These are phyloP conservation scores for Bipolaris gigantea DNA, from an alignment of 2,329 filamentous ascomycete genomes.

Conservation along the genomic window DNA sequence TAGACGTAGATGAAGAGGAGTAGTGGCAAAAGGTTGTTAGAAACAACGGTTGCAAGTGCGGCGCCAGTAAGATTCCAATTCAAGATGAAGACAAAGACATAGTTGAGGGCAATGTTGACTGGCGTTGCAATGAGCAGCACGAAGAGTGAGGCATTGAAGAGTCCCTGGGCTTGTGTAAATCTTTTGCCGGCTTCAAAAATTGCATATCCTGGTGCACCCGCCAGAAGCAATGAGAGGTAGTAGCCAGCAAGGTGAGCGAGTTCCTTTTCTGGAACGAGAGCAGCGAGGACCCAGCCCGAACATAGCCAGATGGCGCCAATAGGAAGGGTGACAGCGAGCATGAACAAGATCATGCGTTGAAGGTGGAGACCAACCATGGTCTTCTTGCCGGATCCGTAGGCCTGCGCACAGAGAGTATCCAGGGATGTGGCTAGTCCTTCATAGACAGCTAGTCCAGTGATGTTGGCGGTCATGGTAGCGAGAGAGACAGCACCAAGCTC, in stretches of 20 bases:
- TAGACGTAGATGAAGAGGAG: constrained; percentile 53
- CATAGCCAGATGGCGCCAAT: constrained; percentile 55
- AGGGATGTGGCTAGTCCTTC: constrained; percentile 57
- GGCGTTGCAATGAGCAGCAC: constrained; percentile 54
- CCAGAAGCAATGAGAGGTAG: constrained; percentile 54
- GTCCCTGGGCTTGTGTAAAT: constrained; percentile 59
- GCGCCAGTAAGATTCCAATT: constrained; percentile 56
- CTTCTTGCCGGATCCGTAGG: constrained; percentile 55
- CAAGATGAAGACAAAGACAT: constrained; percentile 49
- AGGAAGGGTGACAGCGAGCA: constrained; percentile 52
- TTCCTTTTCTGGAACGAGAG: constrained; percentile 53
- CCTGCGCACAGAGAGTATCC: constrained; percentile 57
- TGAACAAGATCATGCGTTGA: constrained; percentile 57
- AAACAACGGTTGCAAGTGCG: constrained; percentile 54
- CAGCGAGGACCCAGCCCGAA: constrained; percentile 51
- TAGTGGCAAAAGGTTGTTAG: constrained; percentile 54
- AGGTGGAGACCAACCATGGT: constrained; percentile 56
- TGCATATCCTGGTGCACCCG: constrained; percentile 58
- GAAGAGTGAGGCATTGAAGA: constrained; percentile 55
- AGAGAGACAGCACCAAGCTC: constrained; percentile 58
- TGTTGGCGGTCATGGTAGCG: constrained; percentile 58
- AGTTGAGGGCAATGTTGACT: constrained; percentile 54
- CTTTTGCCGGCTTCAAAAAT: constrained; percentile 59
- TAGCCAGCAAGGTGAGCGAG: constrained; percentile 54
- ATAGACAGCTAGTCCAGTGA: constrained; percentile 55